These are phyloP conservation scores for Aquilaria sinensis DNA, from an alignment of 345 rosid genomes.

Conservation along the genomic window DNA sequence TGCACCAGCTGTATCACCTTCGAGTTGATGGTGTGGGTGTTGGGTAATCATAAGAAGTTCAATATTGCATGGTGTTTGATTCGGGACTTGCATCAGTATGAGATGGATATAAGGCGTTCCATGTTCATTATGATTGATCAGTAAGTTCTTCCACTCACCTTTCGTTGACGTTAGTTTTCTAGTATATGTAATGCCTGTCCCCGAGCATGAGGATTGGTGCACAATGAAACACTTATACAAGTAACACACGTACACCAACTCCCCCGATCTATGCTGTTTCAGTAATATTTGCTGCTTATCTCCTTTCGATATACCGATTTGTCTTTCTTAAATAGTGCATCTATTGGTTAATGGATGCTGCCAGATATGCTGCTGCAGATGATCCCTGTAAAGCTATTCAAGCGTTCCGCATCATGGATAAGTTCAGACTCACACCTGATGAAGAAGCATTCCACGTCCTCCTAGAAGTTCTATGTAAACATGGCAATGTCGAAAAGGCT, in stretches of 20 bases:
- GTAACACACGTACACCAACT: background rate
- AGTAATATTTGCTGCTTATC: background rate
- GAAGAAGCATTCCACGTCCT: slow-evolving; percentile 65
- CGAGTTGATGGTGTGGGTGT: slow-evolving; percentile 58
- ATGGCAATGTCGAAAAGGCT: slow-evolving; percentile 90
- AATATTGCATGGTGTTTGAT: slow-evolving; percentile 77
- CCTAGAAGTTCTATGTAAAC: slow-evolving; percentile 49
- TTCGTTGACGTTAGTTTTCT: background rate
- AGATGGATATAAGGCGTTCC: slow-evolving; percentile 42
- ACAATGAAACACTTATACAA: background rate
- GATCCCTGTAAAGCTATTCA: slow-evolving; percentile 65
- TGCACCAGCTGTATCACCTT: slow-evolving; percentile 41
- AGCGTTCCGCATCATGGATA: slow-evolving; percentile 67
- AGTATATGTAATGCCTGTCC: background rate
- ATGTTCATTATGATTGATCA: slow-evolving; percentile 86
- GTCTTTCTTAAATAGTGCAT: too few species aligned
- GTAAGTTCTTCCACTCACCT: slow-evolving; percentile 23
- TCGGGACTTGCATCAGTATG: slow-evolving; percentile 50
- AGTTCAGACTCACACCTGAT: slow-evolving; percentile 62
- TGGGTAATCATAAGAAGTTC: slow-evolving; percentile 69
- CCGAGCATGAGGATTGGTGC: background rate
- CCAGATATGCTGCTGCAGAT: slow-evolving; percentile 79
- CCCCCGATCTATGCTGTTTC: background rate
- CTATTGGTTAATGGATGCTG: background rate
- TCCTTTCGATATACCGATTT: background rate